Base-by-base conservation (phyloP, 75 land plant species). In the Pinus tabuliformis region DNA sequence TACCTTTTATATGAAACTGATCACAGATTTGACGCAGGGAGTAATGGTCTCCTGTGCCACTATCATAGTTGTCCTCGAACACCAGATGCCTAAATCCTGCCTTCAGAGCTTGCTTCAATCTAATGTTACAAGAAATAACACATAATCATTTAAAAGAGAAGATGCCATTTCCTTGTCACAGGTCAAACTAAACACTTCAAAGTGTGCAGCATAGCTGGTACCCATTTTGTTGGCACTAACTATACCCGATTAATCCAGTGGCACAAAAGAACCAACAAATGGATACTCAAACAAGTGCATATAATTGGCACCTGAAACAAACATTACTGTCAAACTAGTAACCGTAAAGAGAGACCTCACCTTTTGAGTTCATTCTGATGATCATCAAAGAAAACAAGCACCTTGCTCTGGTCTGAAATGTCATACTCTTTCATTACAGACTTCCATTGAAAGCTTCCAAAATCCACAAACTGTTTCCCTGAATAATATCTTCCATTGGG, bases 21-120 rank as follows among this genome's bases (percentile, higher is more conserved):
- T 95, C 98, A 81, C 98, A 95, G 58, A 95, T 95, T 74, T 95
- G 98, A 72, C 98, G 86, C 58, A 95, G 83, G 12, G 98, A 95
- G 77, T 95, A 95, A 83, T 95, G 98, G 64, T 93, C 98, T 62
- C 98, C 98, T 74, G 93, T 93, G 62, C 98, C 98, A 78, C 96
- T 93, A 76, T 95, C 98, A 82, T 95, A 93, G 76, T 95, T 95
- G 73, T 95, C 98, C 77, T 93, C 98, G 82, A 95, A 95, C 4
- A 95, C 78, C 14, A 95, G 87, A 78, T 95, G 88, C 49, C 65
- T 80, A 75, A 95, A 95, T 7, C 98, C 98, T 79, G 89, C 93
- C 66, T 86, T 84, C 70, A 88, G 76, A 42, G 96, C 96, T 78
- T 91, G 94, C 75, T 89, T 87, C 57, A 95, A 14, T 76, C 98